These are phyloP conservation scores for Carnegiea gigantea DNA, from an alignment of 179 eudicot genomes.

Conservation along the genomic window DNA sequence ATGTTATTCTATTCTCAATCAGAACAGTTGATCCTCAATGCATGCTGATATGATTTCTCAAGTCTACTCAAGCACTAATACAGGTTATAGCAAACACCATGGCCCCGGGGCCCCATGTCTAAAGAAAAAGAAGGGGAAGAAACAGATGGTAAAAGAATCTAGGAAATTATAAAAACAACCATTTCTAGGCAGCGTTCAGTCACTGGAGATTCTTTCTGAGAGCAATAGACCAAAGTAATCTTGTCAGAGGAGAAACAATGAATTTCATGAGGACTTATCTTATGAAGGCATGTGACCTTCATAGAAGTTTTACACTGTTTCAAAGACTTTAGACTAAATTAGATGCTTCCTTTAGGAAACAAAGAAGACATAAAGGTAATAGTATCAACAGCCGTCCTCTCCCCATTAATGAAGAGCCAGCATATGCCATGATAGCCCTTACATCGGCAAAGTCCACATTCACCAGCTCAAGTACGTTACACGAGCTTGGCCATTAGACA, in stretches of 20 bases:
- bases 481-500: conserved; percentile 14
- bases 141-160: not conserved
- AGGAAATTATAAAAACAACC: not conserved
- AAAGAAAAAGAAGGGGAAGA: not conserved
- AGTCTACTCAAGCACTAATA: no score
- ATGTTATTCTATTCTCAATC: not conserved
- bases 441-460: conserved; percentile 99
- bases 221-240: not conserved
- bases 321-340: not conserved
- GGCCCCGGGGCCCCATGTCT: not conserved
- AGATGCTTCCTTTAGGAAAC: not conserved
- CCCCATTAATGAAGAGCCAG: conserved; percentile 97
- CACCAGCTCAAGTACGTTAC: conserved; percentile 93
- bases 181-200: not conserved
- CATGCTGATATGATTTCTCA: not conserved
- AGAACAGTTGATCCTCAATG: not conserved
- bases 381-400: conserved; percentile 90
- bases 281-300: not conserved
- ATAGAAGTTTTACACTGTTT: not conserved
- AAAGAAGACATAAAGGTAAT: not conserved
- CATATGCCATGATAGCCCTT: conserved; percentile 95
- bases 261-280: not conserved
- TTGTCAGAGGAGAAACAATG: not conserved
- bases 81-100: no score
- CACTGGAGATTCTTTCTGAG: not conserved